Conservation (phyloP, 805 yeast genomes). For the Myxozyma sirexii region DNA sequence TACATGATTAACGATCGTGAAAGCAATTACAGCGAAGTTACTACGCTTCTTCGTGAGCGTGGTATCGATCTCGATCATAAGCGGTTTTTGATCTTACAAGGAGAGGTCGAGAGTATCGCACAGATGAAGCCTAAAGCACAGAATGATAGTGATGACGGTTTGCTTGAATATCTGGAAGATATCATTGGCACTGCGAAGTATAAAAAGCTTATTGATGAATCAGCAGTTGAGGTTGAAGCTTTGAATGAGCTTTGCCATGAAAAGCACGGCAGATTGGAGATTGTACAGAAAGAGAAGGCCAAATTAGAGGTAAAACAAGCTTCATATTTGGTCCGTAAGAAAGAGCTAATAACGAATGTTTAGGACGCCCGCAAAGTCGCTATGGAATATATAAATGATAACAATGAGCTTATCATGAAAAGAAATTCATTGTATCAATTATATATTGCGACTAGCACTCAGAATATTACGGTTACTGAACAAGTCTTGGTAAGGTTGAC, state of each 20-base stretch:
- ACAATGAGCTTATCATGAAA: constrained; percentile 59
- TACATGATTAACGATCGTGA: constrained; percentile 72
- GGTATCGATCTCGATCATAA: constrained; percentile 96
- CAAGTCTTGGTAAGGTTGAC: constrained; percentile 40
- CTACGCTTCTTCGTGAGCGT: constrained; percentile 67
- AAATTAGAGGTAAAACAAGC: constrained; percentile 41
- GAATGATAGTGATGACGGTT: constrained; percentile 86
- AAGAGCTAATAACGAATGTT: background rate
- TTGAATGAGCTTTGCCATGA: constrained; percentile 79
- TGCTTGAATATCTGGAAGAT: constrained; percentile 91
- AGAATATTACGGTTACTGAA: constrained; percentile 47
- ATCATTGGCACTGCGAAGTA: constrained; percentile 92
- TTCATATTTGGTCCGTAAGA: background rate
- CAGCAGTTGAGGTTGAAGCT: constrained; percentile 63
- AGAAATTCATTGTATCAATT: constrained; percentile 60
- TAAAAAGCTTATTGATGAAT: constrained; percentile 71
- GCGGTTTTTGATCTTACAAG: constrained; percentile 90
- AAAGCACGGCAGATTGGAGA: constrained; percentile 74
- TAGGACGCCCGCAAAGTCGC: constrained; percentile 67
- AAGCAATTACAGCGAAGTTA: constrained; percentile 78
- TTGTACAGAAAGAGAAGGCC: constrained; percentile 76
- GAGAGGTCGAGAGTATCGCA: constrained; percentile 97
- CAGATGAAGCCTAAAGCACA: constrained; percentile 99
- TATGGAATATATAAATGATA: constrained; percentile 61
- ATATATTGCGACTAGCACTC: constrained; percentile 42